Evolutionary conservation across 1,284 basidiomycete genomes (phyloP), one percentile per base, ranked within the genome.

Genomic region (Pholiota adiposa): DNA sequence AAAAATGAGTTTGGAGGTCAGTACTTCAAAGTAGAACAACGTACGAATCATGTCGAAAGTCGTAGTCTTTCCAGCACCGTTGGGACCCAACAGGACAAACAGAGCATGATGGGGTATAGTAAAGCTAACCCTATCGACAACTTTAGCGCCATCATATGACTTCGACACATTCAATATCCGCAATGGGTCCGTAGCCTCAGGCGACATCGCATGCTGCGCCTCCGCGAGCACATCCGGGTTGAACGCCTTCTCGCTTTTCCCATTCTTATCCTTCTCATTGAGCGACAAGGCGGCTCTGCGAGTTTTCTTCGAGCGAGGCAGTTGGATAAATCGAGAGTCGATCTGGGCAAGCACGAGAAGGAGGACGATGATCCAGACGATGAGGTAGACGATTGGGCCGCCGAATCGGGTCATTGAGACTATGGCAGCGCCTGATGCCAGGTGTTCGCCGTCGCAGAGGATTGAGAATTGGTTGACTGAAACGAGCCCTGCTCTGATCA

Each of bases 1-100:
- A 14, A 23, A 34, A 44, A 25, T 66, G 87, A 18, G 16, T 14
- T 38, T 1, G 14, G 18, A 29, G 5, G 9, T 19, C n/a, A 43
- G 6, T 9, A 12, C 16, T 38, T 38, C 36, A 2, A 5, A 16
- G 14, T 12, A 6, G 2, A 18, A 36, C 4, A 7, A 6, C 86
- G 61, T 65, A 88, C 89, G 85, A 63, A 91, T 90, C 68, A 90
- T 83, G 64, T 90, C 88, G 71, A 91, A 90, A 0, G 86, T 88
- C 0, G 92, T 92, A 3, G 89, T 93, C 73, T 93, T 93, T 0
- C 88, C 89, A 4, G 90, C 92, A 1, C 92, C 92, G 64, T 93
- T 94, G 2, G 91, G 90, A 2, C 92, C 92, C 16, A 93, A 78
- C 63, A 94, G 73, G 2, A 89, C 88, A 62, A 92, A 90, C 2